phyloP scores from a whole-genome alignment of 495 filamentous ascomycete genomes.

The Penicillium canariense region DNA sequence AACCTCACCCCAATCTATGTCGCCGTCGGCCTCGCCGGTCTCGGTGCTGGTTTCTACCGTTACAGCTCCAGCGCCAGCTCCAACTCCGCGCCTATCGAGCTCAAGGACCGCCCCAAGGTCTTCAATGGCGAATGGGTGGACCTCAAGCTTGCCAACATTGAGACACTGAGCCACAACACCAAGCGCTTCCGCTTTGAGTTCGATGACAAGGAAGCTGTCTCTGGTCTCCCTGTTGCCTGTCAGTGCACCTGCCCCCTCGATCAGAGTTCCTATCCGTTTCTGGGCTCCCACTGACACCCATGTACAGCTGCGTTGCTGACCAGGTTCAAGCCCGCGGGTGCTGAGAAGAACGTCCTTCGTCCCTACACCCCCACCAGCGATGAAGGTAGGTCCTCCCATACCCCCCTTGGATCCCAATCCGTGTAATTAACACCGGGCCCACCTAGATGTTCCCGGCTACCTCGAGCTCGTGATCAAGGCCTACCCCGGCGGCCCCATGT shows the following conservation, averaged over 20 bases:
- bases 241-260: slow-evolving; percentile 10
- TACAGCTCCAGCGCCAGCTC: slow-evolving; percentile 36
- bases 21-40: slow-evolving; percentile 41
- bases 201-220: slow-evolving; percentile 78
- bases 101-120: slow-evolving; percentile 44
- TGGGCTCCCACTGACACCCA: slow-evolving; percentile 6
- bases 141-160: slow-evolving; percentile 74
- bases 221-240: slow-evolving; percentile 77
- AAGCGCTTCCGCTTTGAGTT: slow-evolving; percentile 83
- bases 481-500: slow-evolving; percentile 91
- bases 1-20: slow-evolving; percentile 42
- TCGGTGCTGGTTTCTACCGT: slow-evolving; percentile 43
- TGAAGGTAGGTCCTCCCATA: slow-evolving; percentile 57
- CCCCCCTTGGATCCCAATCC: neutral
- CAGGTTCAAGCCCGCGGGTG: slow-evolving; percentile 75
- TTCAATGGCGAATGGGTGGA: slow-evolving; percentile 83
- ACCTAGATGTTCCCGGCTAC: slow-evolving; percentile 65
- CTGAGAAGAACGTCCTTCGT: slow-evolving; percentile 77
- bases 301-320: slow-evolving; percentile 71
- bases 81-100: slow-evolving; percentile 28
- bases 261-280: no score
- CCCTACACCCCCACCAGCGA: slow-evolving; percentile 93
- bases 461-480: slow-evolving; percentile 88
- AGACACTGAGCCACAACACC: slow-evolving; percentile 81
- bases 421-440: neutral